Conservation (phyloP, 176 grass and related monocot genomes). For the Carex scoparia region DNA sequence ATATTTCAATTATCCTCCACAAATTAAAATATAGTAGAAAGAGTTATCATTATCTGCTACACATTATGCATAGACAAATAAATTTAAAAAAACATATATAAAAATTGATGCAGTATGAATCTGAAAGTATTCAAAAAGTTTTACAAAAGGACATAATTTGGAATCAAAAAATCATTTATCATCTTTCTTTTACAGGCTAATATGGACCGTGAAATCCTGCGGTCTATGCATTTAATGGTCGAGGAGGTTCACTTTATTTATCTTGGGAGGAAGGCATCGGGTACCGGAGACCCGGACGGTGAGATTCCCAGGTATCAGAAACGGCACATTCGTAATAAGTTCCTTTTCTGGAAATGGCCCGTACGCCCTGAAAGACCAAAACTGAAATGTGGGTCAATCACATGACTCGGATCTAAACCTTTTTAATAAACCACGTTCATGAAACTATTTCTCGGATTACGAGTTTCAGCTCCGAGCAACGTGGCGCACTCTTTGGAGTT, state of each 20-base stretch:
- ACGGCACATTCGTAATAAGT: conserved; percentile 9
- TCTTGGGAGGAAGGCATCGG: not conserved
- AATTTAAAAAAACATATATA: no score
- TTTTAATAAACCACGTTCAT: not conserved
- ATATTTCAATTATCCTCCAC: no score
- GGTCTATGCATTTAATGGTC: conserved; percentile 4
- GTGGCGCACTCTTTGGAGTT: conserved; percentile 12
- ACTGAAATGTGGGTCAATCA: not conserved
- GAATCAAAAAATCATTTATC: no score
- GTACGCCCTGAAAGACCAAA: not conserved
- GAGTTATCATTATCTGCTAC: no score
- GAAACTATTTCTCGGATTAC: not conserved
- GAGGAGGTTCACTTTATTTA: not conserved
- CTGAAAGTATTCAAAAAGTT: no score
- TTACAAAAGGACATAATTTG: no score
- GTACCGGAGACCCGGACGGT: not conserved
- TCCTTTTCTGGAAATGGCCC: not conserved
- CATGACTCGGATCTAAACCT: not conserved
- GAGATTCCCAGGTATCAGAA: conserved; percentile 31
- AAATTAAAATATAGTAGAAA: no score
- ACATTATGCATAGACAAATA: no score
- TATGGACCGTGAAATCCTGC: no score
- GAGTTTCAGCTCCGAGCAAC: conserved; percentile 21
- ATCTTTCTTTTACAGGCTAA: no score
- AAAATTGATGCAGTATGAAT: not conserved